Conservation (phyloP, 176 grass and related monocot species). For the Rhynchospora tenuis region DNA sequence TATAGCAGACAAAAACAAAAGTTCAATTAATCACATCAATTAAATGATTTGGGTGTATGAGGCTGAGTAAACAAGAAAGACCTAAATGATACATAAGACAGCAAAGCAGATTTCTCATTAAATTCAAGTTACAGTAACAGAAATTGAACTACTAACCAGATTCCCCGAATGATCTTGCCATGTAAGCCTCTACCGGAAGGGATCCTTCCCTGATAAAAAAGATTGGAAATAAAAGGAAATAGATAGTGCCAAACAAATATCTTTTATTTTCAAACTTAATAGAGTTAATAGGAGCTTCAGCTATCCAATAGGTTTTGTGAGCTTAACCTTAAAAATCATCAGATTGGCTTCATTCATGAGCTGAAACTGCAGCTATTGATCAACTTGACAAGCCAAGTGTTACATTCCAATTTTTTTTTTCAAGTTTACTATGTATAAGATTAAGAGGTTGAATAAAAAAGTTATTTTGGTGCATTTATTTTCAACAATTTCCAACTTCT, state of each 20-base stretch:
- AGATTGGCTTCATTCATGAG: neutral
- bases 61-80: neutral
- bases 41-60: too few species aligned
- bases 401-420: neutral
- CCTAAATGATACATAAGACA: neutral
- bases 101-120: neutral
- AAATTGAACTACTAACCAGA: constrained; percentile 30
- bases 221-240: constrained; percentile 2
- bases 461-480: neutral
- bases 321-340: neutral
- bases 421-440: neutral
- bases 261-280: neutral
- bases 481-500: neutral
- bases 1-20: too few species aligned
- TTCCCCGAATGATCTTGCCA: constrained; percentile 36
- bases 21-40: too few species aligned
- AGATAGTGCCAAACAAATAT: neutral
- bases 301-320: neutral
- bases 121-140: neutral
- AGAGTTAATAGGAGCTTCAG: neutral
- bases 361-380: neutral
- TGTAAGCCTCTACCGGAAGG: constrained; percentile 26
- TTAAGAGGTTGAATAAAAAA: neutral
- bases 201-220: constrained; percentile 31
- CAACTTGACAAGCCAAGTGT: neutral